Base-by-base conservation (phyloP, 1,139 yeast species). In the Lodderomyces beijingensis region DNA sequence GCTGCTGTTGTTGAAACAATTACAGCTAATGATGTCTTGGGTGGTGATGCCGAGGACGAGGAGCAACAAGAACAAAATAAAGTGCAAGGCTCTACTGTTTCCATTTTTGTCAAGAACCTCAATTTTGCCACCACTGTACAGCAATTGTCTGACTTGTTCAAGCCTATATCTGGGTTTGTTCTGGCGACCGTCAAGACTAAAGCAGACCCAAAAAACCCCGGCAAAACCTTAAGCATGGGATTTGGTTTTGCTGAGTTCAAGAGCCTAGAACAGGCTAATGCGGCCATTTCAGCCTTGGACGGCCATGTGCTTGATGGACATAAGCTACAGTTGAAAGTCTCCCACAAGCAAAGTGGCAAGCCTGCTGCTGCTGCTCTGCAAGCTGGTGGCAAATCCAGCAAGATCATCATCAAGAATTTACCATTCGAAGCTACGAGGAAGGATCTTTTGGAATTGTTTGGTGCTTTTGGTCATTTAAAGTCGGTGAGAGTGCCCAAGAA, bases 401-500 rank as follows among this genome's bases (percentile, higher is more conserved):
- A 91, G 62, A 81, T 91, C 47, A 82, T 91, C 57, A 88, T 91
- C 59, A 91, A 91, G 79, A 91, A 91, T 62, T 76, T 91, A 57
- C 98, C 99, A 41, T 91, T 91, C 60, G 98, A 91, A 62, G 93
- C 97, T 16, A 74, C 94, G 9, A 78, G 95, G 61, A 83, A 86
- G 55, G 98, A 93, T 53, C 78, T 91, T 26, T 79, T 85, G 54
- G 94, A 88, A 54, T 66, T 91, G 43, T 88, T 91, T 61, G 91
- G 89, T 35, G 81, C 96, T 2, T 91, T 89, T 64, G 99, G 98
- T 38, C 89, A 86, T 59, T 69, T 91, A 51, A 87, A 89, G 50
- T 84, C 97, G 2, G 96, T 89, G 29, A 81, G 98, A 55, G 91
- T 91, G 32, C 99, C 99, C 18, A 84, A 84, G 74, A 93, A 93